phyloP scores from a whole-genome alignment of 2,329 filamentous ascomycete genomes.

The Penicillium capsulatum region DNA sequence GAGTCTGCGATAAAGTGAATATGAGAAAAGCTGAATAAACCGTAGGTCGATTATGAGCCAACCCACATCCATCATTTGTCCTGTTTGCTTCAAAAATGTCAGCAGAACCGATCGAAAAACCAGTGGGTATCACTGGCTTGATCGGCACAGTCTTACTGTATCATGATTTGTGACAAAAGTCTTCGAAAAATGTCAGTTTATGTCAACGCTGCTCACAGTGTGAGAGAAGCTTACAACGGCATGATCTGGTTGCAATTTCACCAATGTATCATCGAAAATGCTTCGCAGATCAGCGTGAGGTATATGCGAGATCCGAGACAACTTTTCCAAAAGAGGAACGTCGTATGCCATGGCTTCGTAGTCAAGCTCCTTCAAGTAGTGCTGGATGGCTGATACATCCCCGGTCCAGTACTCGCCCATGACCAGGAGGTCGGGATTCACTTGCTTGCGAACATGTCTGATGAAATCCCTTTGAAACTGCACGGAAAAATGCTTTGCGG shows the following conservation, averaged over 20 bases:
- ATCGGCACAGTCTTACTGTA: conserved; percentile 18
- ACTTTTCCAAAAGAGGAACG: conserved; percentile 64
- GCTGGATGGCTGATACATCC: conserved; percentile 52
- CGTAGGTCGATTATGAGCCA: not conserved
- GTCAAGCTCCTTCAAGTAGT: conserved; percentile 57
- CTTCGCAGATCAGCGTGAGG: conserved; percentile 58
- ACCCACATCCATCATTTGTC: conserved; percentile 56
- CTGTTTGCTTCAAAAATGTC: conserved; percentile 51
- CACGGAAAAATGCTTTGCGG: conserved; percentile 67
- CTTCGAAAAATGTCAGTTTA: conserved; percentile 13
- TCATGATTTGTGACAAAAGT: conserved; percentile 23
- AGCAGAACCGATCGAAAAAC: not conserved
- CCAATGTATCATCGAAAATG: conserved; percentile 60
- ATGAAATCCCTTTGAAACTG: conserved; percentile 65
- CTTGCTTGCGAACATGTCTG: conserved; percentile 49
- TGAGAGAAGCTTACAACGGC: conserved; percentile 33
- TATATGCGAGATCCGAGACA: conserved; percentile 56
- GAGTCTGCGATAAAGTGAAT: conserved; percentile 39
- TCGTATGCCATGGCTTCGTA: conserved; percentile 62
- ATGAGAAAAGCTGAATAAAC: not conserved
- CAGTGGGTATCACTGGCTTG: not conserved
- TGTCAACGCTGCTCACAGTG: not conserved
- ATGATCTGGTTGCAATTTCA: conserved; percentile 50
- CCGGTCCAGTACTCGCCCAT: conserved; percentile 68
- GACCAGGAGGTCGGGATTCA: conserved; percentile 56